These are phyloP conservation scores for Wallacemonas sp. DNA, from an alignment of 208 protist species.

Conservation along the genomic window DNA sequence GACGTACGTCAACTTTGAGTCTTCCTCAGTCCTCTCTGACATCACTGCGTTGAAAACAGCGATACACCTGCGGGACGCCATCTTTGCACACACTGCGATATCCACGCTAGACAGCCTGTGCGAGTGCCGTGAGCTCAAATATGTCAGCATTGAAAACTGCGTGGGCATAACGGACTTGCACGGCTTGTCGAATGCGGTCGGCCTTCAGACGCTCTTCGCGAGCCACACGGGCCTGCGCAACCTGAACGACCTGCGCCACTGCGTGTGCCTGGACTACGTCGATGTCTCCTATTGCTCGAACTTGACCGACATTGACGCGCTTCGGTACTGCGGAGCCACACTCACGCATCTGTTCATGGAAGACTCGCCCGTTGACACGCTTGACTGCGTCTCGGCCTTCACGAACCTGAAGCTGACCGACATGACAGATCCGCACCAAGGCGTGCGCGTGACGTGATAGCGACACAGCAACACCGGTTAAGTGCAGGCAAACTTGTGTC, in stretches of 20 bases:
- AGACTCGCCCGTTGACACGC: neutral
- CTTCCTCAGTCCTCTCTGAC: neutral
- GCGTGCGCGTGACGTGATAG: neutral
- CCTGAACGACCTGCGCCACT: neutral
- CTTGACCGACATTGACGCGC: neutral
- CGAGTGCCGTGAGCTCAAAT: neutral
- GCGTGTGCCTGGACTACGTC: neutral
- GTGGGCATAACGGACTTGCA: neutral
- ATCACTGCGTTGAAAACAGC: neutral
- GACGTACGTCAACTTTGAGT: neutral
- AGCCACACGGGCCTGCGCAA: neutral
- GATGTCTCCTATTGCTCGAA: neutral
- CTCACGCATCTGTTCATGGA: neutral
- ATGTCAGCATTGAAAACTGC: slow-evolving; percentile 9
- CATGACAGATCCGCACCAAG: neutral
- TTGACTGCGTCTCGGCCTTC: neutral
- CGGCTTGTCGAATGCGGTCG: neutral
- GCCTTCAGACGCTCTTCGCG: slow-evolving; percentile 3
- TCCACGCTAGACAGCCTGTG: slow-evolving; percentile 1
- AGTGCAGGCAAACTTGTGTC: too few species aligned
- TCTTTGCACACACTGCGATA: neutral
- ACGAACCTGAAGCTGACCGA: neutral
- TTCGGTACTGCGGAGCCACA: neutral
- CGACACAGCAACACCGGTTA: too few species aligned
- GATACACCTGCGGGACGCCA: neutral